Percentiles rank a stretch among this genome's conserved stretches.
Conservation (phyloP, 2,329 filamentous ascomycete genomes). For the Claviceps humidiphila region DNA sequence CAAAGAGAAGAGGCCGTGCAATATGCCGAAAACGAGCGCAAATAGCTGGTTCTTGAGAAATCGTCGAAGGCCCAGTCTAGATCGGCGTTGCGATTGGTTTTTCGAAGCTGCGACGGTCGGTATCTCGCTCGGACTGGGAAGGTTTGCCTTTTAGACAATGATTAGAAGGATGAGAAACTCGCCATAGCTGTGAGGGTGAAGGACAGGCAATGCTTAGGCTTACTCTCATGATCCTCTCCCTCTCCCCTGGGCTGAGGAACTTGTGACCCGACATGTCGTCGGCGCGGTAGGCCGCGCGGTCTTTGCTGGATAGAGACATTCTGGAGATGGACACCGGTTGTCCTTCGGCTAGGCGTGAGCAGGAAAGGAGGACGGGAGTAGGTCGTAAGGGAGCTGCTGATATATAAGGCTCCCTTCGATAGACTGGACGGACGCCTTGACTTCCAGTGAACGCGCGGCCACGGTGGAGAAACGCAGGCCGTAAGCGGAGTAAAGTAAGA, state of each 20-base stretch:
- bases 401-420: background rate
- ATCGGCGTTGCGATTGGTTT: constrained; percentile 18
- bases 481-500: background rate
- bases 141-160: constrained; percentile 16
- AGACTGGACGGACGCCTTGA: background rate
- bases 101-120: constrained; percentile 14
- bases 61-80: constrained; percentile 43
- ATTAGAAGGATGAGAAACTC: too few relatives aligned
- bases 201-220: background rate
- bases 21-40: constrained; percentile 50
- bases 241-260: constrained; percentile 23
- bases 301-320: constrained; percentile 23
- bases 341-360: background rate
- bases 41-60: constrained; percentile 52
- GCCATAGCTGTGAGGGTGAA: background rate
- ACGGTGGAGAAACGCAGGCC: background rate
- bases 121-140: constrained; percentile 21
- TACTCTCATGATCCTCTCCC: constrained; percentile 24
- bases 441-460: background rate
- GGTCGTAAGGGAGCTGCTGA: background rate
- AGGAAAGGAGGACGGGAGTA: background rate
- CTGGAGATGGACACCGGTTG: background rate
- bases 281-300: constrained; percentile 25
- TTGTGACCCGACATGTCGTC: constrained; percentile 23
- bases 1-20: constrained; percentile 76